Percentiles rank a stretch among this genome's conserved stretches.
These are phyloP conservation scores for Gossypium trilobum DNA, from an alignment of 441 rosid genomes.

Conservation along the genomic window DNA sequence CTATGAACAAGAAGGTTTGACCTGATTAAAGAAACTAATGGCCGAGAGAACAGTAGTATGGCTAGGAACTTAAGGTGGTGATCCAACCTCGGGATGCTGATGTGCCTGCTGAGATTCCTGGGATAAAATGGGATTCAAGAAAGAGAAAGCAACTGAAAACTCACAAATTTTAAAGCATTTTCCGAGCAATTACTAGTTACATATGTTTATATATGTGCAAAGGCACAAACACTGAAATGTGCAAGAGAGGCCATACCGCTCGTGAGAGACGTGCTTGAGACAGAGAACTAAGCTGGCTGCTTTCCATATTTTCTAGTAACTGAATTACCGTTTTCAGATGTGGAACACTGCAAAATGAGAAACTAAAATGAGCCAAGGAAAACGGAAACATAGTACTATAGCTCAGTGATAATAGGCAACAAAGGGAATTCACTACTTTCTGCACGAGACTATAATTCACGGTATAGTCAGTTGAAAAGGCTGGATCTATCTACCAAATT, in stretches of 20 bases:
- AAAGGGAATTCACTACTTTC: not conserved
- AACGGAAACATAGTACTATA: not conserved
- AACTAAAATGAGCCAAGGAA: constrained; percentile 9
- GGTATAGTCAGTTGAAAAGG: not conserved
- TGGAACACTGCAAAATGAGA: constrained; percentile 42
- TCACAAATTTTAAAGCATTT: constrained; percentile 1
- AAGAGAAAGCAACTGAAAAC: not conserved
- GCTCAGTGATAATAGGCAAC: not conserved
- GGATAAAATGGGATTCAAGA: not conserved
- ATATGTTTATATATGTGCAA: not conserved
- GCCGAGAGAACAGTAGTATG: not conserved
- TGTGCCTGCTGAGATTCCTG: constrained; percentile 1
- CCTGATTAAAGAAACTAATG: not conserved
- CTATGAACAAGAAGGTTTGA: constrained; percentile 1
- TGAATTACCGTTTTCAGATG: constrained; percentile 48
- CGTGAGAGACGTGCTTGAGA: constrained; percentile 26
- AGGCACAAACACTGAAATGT: not conserved
- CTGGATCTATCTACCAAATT: not conserved
- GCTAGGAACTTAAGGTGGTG: not conserved
- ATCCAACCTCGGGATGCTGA: not conserved
- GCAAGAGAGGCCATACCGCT: constrained; percentile 6
- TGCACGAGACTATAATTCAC: not conserved
- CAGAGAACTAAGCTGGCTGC: constrained; percentile 43
- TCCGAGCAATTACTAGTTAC: not conserved
- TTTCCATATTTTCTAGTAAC: constrained; percentile 54